A percentile compares a stretch with the other conserved stretches of the same genome.
Conservation (phyloP, 768 basidiomycete genomes). For the Naganishia friedmannii region DNA sequence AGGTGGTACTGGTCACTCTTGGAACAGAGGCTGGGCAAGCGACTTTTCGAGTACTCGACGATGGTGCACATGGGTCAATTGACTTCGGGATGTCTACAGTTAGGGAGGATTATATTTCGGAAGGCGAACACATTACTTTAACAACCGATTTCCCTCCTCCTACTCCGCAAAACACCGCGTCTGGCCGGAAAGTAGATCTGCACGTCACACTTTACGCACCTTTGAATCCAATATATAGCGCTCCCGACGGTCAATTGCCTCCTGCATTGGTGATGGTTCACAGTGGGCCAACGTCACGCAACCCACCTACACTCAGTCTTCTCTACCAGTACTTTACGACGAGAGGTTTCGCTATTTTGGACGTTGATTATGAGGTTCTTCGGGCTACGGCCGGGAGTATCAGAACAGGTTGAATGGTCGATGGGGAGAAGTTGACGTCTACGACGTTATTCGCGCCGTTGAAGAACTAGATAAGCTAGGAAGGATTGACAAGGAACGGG, state of each 20-base stretch:
- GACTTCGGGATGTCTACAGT: constrained; percentile 56
- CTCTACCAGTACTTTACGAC: constrained; percentile 33
- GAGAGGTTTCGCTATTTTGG: constrained; percentile 56
- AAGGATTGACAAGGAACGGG: constrained; percentile 64
- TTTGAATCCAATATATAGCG: constrained; percentile 62
- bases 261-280: constrained; percentile 67
- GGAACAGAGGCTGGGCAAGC: not conserved
- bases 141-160: constrained; percentile 19
- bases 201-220: constrained; percentile 71
- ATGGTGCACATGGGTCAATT: constrained; percentile 56
- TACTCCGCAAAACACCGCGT: not conserved
- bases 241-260: constrained; percentile 61
- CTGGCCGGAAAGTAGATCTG: constrained; percentile 44
- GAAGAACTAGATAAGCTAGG: constrained; percentile 57
- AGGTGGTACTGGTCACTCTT: constrained; percentile 33
- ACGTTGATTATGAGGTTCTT: constrained; percentile 71
- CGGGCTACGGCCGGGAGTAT: constrained; percentile 69
- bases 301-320: constrained; percentile 9
- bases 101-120: constrained; percentile 56
- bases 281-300: constrained; percentile 60
- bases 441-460: constrained; percentile 64
- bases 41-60: constrained; percentile 12
- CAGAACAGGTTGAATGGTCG: constrained; percentile 49
- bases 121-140: constrained; percentile 25
- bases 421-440: constrained; percentile 74